Percentiles rank a stretch among this genome's conserved stretches.
Evolutionary conservation across 2,329 filamentous ascomycete genomes (phyloP).

Genomic region (Tolypocladium cylindrosporum): DNA sequence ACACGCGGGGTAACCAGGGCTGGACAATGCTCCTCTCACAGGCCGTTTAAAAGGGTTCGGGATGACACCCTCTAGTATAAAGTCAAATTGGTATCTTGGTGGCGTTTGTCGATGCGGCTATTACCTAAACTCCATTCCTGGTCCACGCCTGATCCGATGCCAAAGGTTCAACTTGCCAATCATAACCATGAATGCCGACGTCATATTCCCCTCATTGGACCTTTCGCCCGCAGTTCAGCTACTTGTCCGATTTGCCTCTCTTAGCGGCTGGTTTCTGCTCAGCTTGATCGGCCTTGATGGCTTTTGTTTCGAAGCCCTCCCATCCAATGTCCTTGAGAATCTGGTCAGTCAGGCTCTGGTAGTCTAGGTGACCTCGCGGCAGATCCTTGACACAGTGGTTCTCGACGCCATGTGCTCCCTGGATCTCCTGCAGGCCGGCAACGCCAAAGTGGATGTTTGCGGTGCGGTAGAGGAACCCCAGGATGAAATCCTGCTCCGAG

Average conservation of each 20-base stretch:
- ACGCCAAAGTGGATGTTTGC: conserved; percentile 75
- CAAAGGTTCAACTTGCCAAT: not conserved
- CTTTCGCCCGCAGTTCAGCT: no score
- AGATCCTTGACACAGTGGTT: conserved; percentile 58
- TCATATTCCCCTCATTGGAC: not conserved
- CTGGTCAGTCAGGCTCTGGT: conserved; percentile 55
- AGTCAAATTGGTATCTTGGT: conserved; percentile 1
- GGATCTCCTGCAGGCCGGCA: conserved; percentile 69
- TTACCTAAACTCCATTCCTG: conserved; percentile 2
- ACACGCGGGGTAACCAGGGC: no score
- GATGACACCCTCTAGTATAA: not conserved
- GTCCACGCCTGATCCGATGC: not conserved
- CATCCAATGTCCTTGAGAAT: conserved; percentile 60
- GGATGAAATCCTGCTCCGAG: conserved; percentile 76
- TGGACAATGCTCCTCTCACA: not conserved
- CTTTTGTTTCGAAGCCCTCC: conserved; percentile 47
- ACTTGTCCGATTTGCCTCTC: not conserved
- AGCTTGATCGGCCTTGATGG: conserved; percentile 14
- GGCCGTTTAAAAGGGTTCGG: not conserved
- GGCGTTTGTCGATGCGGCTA: conserved; percentile 1
- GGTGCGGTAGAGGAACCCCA: conserved; percentile 79
- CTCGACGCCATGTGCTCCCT: conserved; percentile 55
- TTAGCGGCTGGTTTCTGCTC: not conserved
- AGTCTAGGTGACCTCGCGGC: conserved; percentile 60
- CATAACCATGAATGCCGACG: not conserved